Base-by-base conservation (phyloP, 306 rosid species). In the Dalbergia cultrata region DNA sequence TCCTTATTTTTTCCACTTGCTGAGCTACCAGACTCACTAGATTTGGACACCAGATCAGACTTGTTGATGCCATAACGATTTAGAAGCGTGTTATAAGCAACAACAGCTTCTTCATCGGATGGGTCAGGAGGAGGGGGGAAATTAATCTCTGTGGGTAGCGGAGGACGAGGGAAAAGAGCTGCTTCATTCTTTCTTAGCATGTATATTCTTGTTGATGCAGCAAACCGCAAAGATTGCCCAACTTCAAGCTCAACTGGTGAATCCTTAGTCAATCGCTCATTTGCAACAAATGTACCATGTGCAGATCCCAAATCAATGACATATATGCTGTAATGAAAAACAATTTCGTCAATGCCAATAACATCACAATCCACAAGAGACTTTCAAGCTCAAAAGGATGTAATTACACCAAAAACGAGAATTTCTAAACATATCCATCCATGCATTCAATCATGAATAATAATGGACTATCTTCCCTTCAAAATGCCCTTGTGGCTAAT, bases 251-350 rank as follows among this genome's bases (percentile, higher is more conserved):
- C 98, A 70, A 93, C 92, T 0, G 99, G 98, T 17, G 90, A 90
- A 79, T 95, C 98, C 85, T 95, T 95, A 45, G 94, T 87, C 81
- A 93, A 86, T n/a, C 98, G 89, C 84, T 95, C 99, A 53, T 95
- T 95, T 75, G 99, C 99, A 83, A 93, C 99, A 86, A 93, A 95
- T 80, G 99, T 95, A 62, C 99, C 99, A 82, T 95, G 99, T 2
- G 94, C 98, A 83, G 99, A 95, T 45, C 98, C 99, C 92, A 95
- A 79, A 90, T 95, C 99, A 81, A 93, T 91, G 34, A 95, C 98
- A 81, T 93, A 95, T 62, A 93, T 44, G 83, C 99, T 95, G 99
- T 54, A 81, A 75, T 66, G 59, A 66, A 70, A 81, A 52, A 67
- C 10, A 54, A 74, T 31, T 54, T 59, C 18, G 26, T 88, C 50